Evolutionary conservation across 2,329 filamentous ascomycete species (phyloP), one percentile per base, ranked within the genome.

Genomic region (Trichophyton rubrum): DNA sequence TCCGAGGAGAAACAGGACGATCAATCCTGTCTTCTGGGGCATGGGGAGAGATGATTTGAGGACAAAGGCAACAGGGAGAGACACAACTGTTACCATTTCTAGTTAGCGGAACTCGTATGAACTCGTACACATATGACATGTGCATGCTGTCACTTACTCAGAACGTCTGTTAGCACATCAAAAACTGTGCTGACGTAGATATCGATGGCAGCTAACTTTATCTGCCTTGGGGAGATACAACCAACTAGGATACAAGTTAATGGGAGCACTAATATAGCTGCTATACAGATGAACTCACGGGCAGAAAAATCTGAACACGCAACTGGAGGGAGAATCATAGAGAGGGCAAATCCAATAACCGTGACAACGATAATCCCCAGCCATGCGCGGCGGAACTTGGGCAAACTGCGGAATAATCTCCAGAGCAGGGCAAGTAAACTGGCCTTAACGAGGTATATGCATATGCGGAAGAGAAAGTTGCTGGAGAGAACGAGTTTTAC

Each of bases 351-450:
- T n/a, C 40, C 24, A 3, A 33, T 17, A 22, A 56, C 40, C 7
- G 41, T 47, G 30, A 59, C 11, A 3, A 27, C 17, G 22, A 56
- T 33, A 20, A 61, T 49, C 22, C 20, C 38, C 15, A 15, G 45
- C 61, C 61, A 62, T 3, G 56, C 56, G 15, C 47, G 15, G 11
- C 59, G 59, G 45, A 62, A 62, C 5, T 20, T 35, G 15, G 47
- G 35, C 4, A 62, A 45, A 22, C 53, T 55, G 15, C 47, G 13
- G 17, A 62, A 43, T 15, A 62, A 30, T n/a, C 61, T 55, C 61
- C 61, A 62, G 7, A 62, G 49, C 56, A 62, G 43, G 27, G 61
- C 61, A 35, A 62, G 53, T 5, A 62, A 57, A 38, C 61, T 62
- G 22, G 35, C 59, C 30, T 62, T 62, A 47, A 62, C 55, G n/a